Conservation (phyloP, 495 filamentous ascomycete genomes). For the Penicillium canescens region DNA sequence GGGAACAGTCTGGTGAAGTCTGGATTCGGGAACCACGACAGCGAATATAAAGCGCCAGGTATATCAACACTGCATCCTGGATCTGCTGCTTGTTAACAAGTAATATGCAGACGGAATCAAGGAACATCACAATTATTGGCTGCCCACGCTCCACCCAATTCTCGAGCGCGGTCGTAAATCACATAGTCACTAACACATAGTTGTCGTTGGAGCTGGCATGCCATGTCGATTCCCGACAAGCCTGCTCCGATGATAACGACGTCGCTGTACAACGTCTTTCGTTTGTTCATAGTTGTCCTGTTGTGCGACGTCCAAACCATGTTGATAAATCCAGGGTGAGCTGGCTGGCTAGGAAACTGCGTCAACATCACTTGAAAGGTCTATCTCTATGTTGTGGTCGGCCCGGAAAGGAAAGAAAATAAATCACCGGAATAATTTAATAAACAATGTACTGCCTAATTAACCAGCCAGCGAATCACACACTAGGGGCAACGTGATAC, state of each 20-base stretch:
- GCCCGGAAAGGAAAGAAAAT: no score
- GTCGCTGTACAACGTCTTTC: constrained; percentile 5
- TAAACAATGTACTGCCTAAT: no score
- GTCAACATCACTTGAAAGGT: no score
- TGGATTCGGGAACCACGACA: constrained; percentile 29
- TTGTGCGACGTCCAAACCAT: not conserved
- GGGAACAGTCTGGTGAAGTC: constrained; percentile 26
- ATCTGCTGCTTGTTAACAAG: constrained; percentile 14
- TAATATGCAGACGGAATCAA: not conserved
- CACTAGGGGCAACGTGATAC: no score
- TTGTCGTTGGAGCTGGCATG: constrained; percentile 21
- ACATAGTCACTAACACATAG: constrained; percentile 22
- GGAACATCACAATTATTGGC: constrained; percentile 23
- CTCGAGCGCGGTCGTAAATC: constrained; percentile 26
- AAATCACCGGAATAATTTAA: no score
- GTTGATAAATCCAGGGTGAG: no score
- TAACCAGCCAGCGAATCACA: no score
- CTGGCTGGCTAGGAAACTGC: no score
- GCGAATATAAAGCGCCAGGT: constrained; percentile 26
- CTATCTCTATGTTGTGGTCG: no score
- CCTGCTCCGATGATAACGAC: constrained; percentile 32
- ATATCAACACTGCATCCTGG: constrained; percentile 30
- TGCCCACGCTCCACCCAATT: constrained; percentile 29
- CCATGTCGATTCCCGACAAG: constrained; percentile 28
- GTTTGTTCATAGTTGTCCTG: constrained; percentile 1